phyloP scores from a whole-genome alignment of 2,329 filamentous ascomycete species.

The Balansia obtecta region DNA sequence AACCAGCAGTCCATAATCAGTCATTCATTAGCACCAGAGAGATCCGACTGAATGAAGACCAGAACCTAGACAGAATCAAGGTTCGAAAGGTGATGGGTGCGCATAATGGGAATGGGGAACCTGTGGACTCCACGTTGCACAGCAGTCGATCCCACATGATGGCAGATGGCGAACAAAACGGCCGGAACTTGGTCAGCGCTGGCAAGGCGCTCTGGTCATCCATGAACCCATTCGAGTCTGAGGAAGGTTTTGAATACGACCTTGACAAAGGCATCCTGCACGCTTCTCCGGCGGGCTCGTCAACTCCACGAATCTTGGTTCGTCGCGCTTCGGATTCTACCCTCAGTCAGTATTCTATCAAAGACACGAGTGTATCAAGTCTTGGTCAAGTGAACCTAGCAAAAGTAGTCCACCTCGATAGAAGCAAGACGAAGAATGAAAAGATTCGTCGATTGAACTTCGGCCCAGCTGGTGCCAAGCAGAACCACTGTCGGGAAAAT shows the following conservation, averaged over 20 bases:
- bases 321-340: background rate
- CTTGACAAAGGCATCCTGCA: constrained; percentile 26
- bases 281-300: constrained; percentile 22
- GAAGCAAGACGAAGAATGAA: background rate
- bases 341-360: background rate
- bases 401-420: constrained; percentile 6
- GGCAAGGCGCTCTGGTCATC: background rate
- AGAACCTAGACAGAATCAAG: constrained; percentile 23
- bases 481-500: background rate
- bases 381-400: constrained; percentile 7
- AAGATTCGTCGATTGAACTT: constrained; percentile 4
- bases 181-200: background rate
- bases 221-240: constrained; percentile 21
- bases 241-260: constrained; percentile 24
- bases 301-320: constrained; percentile 22
- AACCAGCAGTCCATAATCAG: background rate
- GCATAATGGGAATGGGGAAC: background rate
- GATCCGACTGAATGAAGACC: constrained; percentile 22
- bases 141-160: background rate
- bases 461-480: background rate
- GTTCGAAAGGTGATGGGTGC: constrained; percentile 12
- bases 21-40: constrained; percentile 19
- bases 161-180: background rate
- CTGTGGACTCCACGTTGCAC: background rate
- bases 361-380: constrained; percentile 2